These are phyloP conservation scores for Didymella pinodella DNA, from an alignment of 2,329 filamentous ascomycete genomes.

Conservation along the genomic window DNA sequence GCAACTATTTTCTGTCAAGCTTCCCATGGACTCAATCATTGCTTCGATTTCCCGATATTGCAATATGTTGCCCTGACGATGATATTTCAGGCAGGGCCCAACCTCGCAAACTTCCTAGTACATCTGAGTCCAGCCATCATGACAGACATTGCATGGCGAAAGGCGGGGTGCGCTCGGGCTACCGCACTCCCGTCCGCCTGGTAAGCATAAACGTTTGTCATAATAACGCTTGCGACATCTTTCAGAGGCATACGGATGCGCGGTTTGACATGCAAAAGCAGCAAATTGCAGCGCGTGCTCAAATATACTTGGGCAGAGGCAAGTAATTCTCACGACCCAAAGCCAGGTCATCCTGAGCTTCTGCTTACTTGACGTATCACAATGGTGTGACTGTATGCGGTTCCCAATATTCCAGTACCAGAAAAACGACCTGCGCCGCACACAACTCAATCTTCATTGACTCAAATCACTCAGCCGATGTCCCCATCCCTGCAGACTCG, in stretches of 20 bases:
- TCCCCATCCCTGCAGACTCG: constrained; percentile 2
- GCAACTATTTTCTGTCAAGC: constrained; percentile 7
- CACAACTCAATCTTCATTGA: neutral
- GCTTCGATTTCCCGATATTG: constrained; percentile 5
- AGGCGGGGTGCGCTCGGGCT: constrained; percentile 20
- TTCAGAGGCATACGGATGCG: neutral
- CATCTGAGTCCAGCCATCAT: neutral
- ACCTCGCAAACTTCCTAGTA: neutral
- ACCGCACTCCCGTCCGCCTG: constrained; percentile 17
- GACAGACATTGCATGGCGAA: constrained; percentile 5
- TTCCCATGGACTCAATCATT: neutral
- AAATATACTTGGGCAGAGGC: neutral
- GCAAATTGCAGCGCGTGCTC: neutral
- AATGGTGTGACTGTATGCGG: constrained; percentile 8
- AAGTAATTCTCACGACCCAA: constrained; percentile 10
- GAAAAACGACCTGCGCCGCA: neutral
- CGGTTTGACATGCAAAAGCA: neutral
- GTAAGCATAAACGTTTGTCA: constrained; percentile 14
- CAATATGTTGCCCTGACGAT: constrained; percentile 4
- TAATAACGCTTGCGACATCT: constrained; percentile 7
- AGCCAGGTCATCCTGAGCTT: constrained; percentile 6
- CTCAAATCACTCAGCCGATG: neutral
- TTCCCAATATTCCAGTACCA: constrained; percentile 7
- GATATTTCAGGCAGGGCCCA: neutral
- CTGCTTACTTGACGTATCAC: neutral